Evolutionary conservation across 192 early-diverging fungal species (phyloP).

Genomic region (Linnemannia schmuckeri): DNA sequence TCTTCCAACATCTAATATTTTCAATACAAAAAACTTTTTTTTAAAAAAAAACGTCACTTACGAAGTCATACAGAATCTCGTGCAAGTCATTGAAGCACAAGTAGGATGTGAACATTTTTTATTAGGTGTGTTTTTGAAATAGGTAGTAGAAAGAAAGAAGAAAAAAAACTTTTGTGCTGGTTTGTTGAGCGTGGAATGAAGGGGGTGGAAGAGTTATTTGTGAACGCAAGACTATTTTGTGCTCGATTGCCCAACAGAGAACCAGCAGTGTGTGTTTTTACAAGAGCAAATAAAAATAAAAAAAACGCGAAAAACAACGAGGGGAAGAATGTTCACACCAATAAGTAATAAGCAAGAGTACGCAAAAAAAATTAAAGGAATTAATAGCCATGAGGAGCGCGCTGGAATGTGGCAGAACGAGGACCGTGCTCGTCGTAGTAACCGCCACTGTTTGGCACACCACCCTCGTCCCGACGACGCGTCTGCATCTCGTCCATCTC

Average conservation of each 20-base stretch:
- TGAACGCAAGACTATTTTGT: not conserved
- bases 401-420: slow-evolving; percentile 4
- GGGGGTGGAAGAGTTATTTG: not conserved
- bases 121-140: slow-evolving; percentile 5
- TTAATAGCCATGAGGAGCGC: not conserved
- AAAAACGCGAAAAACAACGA: not conserved
- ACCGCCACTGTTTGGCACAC: not conserved
- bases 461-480: slow-evolving; percentile 19
- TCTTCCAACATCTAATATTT: not conserved
- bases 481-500: slow-evolving; percentile 26
- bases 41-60: too few species aligned
- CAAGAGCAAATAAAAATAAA: not conserved
- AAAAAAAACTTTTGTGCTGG: slow-evolving; percentile 7
- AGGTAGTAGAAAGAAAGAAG: not conserved
- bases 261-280: slow-evolving; percentile 6
- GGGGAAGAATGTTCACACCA: not conserved
- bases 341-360: not conserved
- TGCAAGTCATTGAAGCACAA: not conserved
- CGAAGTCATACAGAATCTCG: not conserved
- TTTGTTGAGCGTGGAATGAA: not conserved
- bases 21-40: not conserved
- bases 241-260: not conserved
- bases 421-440: slow-evolving; percentile 29
- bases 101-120: slow-evolving; percentile 5
- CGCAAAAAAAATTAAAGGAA: not conserved